Conservation (phyloP, 352 stramenopile species). For the Pythium sukuiense region DNA sequence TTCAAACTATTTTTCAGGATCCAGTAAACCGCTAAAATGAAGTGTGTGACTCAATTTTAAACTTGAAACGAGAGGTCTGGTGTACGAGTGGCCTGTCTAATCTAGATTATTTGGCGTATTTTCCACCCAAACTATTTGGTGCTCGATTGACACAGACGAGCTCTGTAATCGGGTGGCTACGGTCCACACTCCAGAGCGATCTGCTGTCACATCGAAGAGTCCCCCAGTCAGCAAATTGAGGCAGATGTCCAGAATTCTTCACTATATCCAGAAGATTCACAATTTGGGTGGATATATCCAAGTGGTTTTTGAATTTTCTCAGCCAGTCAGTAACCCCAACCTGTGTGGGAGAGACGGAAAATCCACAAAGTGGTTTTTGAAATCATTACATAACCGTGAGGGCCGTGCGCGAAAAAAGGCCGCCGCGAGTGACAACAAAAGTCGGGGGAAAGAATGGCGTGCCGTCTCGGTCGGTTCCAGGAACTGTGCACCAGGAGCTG, state of each 20-base stretch:
- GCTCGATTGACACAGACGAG: not conserved
- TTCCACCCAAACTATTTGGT: not conserved
- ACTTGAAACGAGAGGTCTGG: not conserved
- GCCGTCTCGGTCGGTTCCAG: constrained; percentile 1
- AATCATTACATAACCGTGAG: not conserved
- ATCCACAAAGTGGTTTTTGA: constrained; percentile 25
- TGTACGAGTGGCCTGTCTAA: not conserved
- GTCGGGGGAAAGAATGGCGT: constrained; percentile 9
- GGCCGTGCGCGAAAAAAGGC: constrained; percentile 5
- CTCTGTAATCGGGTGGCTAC: constrained; percentile 4
- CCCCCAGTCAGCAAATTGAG: constrained; percentile 2
- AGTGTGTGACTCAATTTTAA: constrained; percentile 2
- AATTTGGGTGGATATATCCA: not conserved
- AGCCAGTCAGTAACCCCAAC: not conserved
- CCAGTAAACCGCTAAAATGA: not conserved
- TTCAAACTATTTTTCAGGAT: constrained; percentile 1
- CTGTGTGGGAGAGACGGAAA: not conserved
- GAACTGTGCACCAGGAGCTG: constrained; percentile 8
- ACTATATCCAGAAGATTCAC: not conserved
- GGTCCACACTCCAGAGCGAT: not conserved
- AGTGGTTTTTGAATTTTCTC: constrained; percentile 2
- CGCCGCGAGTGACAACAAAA: constrained; percentile 13
- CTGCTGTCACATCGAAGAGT: not conserved
- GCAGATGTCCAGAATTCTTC: constrained; percentile 5
- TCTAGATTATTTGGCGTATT: not conserved